These are phyloP conservation scores for Coemansia sp. DNA, from an alignment of 192 early-diverging fungal genomes.

Conservation along the genomic window DNA sequence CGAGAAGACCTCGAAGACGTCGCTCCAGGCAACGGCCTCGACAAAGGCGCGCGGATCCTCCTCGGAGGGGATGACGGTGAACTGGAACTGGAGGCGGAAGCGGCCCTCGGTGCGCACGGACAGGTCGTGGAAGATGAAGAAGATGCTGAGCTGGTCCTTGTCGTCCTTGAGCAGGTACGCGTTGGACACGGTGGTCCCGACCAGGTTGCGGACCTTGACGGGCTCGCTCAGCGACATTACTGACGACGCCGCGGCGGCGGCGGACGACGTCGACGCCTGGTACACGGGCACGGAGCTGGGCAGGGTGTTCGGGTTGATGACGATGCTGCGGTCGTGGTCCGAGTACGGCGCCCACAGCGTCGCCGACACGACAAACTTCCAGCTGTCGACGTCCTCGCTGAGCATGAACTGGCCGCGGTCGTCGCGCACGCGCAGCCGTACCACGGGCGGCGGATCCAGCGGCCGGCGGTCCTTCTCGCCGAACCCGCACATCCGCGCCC, in stretches of 20 bases:
- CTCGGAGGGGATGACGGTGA: conserved; percentile 56
- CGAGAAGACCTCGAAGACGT: conserved; percentile 62
- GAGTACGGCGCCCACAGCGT: conserved; percentile 39
- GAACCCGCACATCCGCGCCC: conserved; percentile 75
- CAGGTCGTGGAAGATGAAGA: conserved; percentile 77
- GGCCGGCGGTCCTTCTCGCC: conserved; percentile 71
- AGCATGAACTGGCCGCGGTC: conserved; percentile 47
- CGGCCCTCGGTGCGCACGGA: conserved; percentile 69
- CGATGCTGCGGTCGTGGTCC: conserved; percentile 40
- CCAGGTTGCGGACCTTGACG: conserved; percentile 57
- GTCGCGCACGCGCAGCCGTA: conserved; percentile 53
- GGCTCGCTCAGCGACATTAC: conserved; percentile 47
- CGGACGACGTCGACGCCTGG: conserved; percentile 12
- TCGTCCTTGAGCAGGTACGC: conserved; percentile 62
- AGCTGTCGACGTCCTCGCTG: conserved; percentile 51
- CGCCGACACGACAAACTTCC: conserved; percentile 43
- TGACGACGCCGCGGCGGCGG: conserved; percentile 6
- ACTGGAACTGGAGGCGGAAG: conserved; percentile 65
- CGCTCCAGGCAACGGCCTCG: conserved; percentile 36
- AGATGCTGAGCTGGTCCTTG: conserved; percentile 61
- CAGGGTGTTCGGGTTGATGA: conserved; percentile 43
- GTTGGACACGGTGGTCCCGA: conserved; percentile 63
- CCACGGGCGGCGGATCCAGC: conserved; percentile 63
- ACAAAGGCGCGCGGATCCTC: conserved; percentile 47
- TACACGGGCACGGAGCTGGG: conserved; percentile 36